Conservation (phyloP, 1,284 basidiomycete genomes). For the Golubevia pallescens region DNA sequence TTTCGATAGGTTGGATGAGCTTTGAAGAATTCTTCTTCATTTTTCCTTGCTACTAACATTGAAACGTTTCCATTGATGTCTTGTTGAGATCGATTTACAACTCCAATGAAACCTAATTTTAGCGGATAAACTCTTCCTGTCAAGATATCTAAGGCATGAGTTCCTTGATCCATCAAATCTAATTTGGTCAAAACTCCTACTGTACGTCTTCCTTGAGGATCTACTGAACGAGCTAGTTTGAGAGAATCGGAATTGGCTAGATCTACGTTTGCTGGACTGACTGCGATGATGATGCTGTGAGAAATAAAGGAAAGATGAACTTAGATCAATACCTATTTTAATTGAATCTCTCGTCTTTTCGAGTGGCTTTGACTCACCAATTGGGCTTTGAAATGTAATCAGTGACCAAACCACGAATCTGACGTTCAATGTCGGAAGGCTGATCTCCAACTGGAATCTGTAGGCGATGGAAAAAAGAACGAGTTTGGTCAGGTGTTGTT, state of each 20-base stretch:
- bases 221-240: slow-evolving; percentile 91
- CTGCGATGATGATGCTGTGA: slow-evolving; percentile 86
- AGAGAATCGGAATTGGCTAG: slow-evolving; percentile 97
- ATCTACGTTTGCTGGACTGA: slow-evolving; percentile 96
- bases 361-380: slow-evolving; percentile 69
- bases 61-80: slow-evolving; percentile 91
- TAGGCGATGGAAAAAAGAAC: background rate
- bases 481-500: too few species aligned
- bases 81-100: slow-evolving; percentile 95
- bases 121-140: slow-evolving; percentile 96
- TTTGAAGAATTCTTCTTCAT: slow-evolving; percentile 90
- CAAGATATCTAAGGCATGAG: slow-evolving; percentile 93
- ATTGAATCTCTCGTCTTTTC: too few species aligned
- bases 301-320: too few species aligned
- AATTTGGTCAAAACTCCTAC: slow-evolving; percentile 96
- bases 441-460: slow-evolving; percentile 69
- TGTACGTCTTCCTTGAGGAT: slow-evolving; percentile 92
- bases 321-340: too few species aligned
- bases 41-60: slow-evolving; percentile 81
- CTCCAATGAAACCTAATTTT: slow-evolving; percentile 96
- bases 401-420: slow-evolving; percentile 89
- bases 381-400: slow-evolving; percentile 98
- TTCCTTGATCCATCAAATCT: slow-evolving; percentile 98
- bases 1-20: slow-evolving; percentile 90
- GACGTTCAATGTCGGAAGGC: slow-evolving; percentile 88